Percentiles rank a stretch among this genome's conserved stretches.
Evolutionary conservation across 345 rosid genomes (phyloP).

Genomic region (Acer negundo): DNA sequence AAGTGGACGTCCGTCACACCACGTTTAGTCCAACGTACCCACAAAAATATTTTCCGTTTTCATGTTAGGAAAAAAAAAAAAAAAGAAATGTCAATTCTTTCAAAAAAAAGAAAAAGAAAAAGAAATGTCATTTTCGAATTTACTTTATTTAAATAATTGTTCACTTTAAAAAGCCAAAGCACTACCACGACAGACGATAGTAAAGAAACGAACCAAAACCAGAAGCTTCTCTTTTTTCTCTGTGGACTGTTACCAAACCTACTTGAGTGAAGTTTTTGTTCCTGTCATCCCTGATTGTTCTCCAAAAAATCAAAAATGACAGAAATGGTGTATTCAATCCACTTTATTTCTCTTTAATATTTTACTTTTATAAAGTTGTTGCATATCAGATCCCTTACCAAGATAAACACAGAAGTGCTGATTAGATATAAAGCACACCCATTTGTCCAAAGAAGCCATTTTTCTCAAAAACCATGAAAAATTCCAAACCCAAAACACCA

Average conservation of each 20-base stretch:
- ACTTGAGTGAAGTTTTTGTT: not conserved
- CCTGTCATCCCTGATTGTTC: not conserved
- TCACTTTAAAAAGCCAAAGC: not conserved
- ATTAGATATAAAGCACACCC: not conserved
- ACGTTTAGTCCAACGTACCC: not conserved
- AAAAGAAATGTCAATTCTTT: no score
- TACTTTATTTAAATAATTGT: not conserved
- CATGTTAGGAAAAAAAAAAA: no score
- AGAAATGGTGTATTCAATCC: not conserved
- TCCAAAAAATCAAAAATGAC: constrained; percentile 1
- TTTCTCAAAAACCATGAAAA: constrained; percentile 26
- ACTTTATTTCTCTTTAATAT: not conserved
- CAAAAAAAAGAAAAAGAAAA: no score
- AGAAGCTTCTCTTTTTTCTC: constrained; percentile 23
- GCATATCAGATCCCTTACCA: not conserved
- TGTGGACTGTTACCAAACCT: constrained; percentile 12
- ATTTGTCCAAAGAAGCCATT: not conserved
- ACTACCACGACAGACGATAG: no score
- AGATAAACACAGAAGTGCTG: not conserved
- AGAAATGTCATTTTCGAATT: constrained; percentile 6
- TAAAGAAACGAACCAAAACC: not conserved
- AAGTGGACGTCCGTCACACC: not conserved
- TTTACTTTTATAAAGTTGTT: not conserved
- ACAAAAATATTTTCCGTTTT: not conserved
- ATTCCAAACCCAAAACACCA: constrained; percentile 28